phyloP scores from a whole-genome alignment of 495 filamentous ascomycete species.

The Penicillium verhagenii region DNA sequence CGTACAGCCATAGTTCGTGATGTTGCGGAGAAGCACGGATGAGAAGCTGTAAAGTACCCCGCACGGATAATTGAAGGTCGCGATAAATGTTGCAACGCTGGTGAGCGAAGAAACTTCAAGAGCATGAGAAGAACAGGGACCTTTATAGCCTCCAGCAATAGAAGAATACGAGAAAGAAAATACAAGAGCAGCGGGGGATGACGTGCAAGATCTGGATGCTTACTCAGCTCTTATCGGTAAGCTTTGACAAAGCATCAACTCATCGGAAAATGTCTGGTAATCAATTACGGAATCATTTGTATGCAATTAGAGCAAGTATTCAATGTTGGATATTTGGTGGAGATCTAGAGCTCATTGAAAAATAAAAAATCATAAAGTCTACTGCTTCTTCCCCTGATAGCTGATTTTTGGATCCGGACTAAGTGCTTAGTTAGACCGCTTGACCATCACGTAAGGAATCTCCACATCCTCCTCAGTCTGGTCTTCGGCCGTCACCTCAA shows the following conservation, averaged over 20 bases:
- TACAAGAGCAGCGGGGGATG: constrained; percentile 15
- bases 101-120: constrained; percentile 22
- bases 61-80: constrained; percentile 14
- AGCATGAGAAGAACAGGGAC: constrained; percentile 28
- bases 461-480: constrained; percentile 91
- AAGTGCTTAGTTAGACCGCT: constrained; percentile 55
- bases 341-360: constrained; percentile 19
- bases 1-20: constrained; percentile 45
- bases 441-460: constrained; percentile 94
- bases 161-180: background rate
- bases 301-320: background rate
- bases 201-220: constrained; percentile 20
- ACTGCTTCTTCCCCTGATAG: background rate
- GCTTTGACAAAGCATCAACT: constrained; percentile 32
- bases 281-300: background rate
- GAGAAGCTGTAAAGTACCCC: constrained; percentile 15
- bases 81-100: constrained; percentile 21
- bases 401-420: background rate
- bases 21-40: constrained; percentile 25
- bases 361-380: constrained; percentile 16
- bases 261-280: constrained; percentile 3
- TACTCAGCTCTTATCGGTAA: constrained; percentile 28
- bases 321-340: constrained; percentile 4
- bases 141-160: background rate
- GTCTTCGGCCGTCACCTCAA: constrained; percentile 94